Evolutionary conservation across 169 alveolate genomes (phyloP).

Genomic region (Plasmodium billcollinsi): DNA sequence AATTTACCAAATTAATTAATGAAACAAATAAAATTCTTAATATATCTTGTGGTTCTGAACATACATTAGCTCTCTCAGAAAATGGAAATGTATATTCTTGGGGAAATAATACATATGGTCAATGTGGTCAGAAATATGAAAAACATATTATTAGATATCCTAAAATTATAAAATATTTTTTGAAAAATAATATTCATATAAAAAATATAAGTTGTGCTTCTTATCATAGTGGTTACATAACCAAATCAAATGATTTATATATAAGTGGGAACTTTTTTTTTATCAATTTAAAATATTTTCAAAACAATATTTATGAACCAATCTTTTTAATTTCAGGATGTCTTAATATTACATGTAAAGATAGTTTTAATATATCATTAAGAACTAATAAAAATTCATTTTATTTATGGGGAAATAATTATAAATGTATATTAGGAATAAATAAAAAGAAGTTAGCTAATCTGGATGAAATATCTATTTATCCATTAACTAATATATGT

Average conservation of each 20-base stretch:
- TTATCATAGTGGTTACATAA: conserved; percentile 72
- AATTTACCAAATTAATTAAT: conserved; percentile 69
- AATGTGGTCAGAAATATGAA: conserved; percentile 74
- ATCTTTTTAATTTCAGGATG: conserved; percentile 77
- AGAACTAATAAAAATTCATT: conserved; percentile 34
- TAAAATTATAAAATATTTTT: conserved; percentile 60
- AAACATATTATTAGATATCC: conserved; percentile 70
- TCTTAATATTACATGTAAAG: conserved; percentile 57
- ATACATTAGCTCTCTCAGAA: conserved; percentile 82
- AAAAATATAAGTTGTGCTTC: conserved; percentile 72
- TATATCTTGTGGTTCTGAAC: conserved; percentile 80
- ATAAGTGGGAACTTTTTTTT: conserved; percentile 79
- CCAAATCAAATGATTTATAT: conserved; percentile 56
- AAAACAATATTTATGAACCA: conserved; percentile 79
- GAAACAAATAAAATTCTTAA: conserved; percentile 74
- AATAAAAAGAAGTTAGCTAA: conserved; percentile 53
- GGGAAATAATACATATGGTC: conserved; percentile 81
- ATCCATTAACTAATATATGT: conserved; percentile 51
- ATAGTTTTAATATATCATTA: conserved; percentile 48
- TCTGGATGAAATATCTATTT: conserved; percentile 72
- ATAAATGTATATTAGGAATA: conserved; percentile 74
- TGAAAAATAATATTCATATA: conserved; percentile 57
- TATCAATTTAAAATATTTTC: conserved; percentile 76
- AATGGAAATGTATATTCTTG: conserved; percentile 87
- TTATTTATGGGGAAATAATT: conserved; percentile 75